Conservation (phyloP, 169 alveolate species). For the Plasmodium cynomolgi region DNA sequence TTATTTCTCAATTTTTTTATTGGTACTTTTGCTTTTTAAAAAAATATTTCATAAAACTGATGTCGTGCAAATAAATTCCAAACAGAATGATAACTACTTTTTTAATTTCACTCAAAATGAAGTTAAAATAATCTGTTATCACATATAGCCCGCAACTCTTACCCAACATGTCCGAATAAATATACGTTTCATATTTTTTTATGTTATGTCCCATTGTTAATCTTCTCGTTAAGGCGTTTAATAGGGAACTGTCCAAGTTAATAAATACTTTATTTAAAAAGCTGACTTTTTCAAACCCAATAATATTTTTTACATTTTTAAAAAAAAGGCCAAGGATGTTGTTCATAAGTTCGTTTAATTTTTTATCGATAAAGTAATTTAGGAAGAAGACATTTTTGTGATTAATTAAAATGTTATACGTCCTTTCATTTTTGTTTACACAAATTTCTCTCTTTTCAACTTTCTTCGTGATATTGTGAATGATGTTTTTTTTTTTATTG, state of each 20-base stretch:
- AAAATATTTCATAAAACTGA: conserved; percentile 34
- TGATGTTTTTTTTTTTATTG: neutral
- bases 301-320: conserved; percentile 42
- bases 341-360: conserved; percentile 6
- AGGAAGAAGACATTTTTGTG: conserved; percentile 1
- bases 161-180: conserved; percentile 1
- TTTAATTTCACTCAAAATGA: conserved; percentile 16
- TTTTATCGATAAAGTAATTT: conserved; percentile 15
- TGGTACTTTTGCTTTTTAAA: conserved; percentile 19
- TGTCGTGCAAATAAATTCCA: conserved; percentile 58
- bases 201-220: neutral
- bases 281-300: conserved; percentile 55
- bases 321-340: conserved; percentile 23
- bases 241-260: neutral
- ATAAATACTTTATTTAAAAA: conserved; percentile 54
- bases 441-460: conserved; percentile 2
- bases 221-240: conserved; percentile 18
- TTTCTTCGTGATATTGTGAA: neutral
- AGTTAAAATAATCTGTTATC: conserved; percentile 12
- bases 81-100: conserved; percentile 33
- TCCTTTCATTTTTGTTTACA: neutral
- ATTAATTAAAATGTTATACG: neutral
- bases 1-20: neutral
- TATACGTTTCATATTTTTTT: conserved; percentile 53
- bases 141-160: neutral